phyloP scores from a whole-genome alignment of 768 basidiomycete genomes.

The Psilocybe tampanensis region DNA sequence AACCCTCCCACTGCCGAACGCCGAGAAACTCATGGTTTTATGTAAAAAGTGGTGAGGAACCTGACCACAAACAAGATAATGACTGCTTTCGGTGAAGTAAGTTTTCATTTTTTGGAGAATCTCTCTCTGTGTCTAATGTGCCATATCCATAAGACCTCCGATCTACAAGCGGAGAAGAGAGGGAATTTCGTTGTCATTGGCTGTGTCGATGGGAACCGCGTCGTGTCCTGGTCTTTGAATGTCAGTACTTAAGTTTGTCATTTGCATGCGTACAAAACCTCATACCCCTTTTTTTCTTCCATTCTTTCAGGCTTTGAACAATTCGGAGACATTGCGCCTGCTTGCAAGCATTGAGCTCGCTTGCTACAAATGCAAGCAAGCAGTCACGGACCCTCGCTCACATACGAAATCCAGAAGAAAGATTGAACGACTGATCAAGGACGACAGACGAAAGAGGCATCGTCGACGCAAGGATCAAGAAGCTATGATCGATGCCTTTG shows the following conservation, averaged over 20 bases:
- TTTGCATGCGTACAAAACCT: background rate
- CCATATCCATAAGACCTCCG: conserved; percentile 10
- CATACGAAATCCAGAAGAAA: conserved; percentile 68
- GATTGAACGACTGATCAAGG: conserved; percentile 82
- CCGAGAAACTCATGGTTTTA: background rate
- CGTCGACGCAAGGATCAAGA: conserved; percentile 85
- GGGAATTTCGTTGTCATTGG: conserved; percentile 88
- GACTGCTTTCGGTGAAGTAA: conserved; percentile 48
- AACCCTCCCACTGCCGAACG: background rate
- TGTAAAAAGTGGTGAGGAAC: conserved; percentile 58
- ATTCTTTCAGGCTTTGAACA: conserved; percentile 67
- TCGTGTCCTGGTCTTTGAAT: conserved; percentile 86
- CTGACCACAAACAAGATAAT: conserved; percentile 68
- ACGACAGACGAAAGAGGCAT: conserved; percentile 80
- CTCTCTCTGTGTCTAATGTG: background rate
- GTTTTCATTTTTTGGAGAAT: background rate
- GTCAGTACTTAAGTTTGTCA: conserved; percentile 41
- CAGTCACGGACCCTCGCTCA: conserved; percentile 64
- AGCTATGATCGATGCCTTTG: conserved; percentile 79
- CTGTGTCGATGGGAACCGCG: conserved; percentile 70
- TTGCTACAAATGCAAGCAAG: conserved; percentile 75
- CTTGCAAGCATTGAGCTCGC: conserved; percentile 85
- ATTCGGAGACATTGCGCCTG: conserved; percentile 79
- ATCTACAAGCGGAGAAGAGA: conserved; percentile 75
- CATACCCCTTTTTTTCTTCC: background rate